Conservation (phyloP, 768 basidiomycete species). For the Crassisporium funariophilum region DNA sequence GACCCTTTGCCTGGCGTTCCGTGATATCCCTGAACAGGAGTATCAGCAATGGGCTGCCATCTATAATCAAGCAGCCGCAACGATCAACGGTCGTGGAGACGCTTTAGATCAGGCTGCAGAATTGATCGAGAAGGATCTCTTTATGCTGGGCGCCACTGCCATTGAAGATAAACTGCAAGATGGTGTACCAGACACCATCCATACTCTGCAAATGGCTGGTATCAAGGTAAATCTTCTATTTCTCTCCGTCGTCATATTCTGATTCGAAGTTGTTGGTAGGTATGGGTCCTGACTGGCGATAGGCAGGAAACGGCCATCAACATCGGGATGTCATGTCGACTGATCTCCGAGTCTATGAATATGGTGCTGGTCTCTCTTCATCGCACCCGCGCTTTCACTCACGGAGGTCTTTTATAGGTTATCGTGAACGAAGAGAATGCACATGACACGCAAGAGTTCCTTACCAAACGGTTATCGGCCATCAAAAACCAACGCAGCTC, state of each 20-base stretch:
- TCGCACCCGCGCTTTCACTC: neutral
- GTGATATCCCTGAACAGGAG: slow-evolving; percentile 89
- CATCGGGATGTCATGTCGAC: slow-evolving; percentile 94
- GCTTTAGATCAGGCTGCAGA: slow-evolving; percentile 95
- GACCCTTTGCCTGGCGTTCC: slow-evolving; percentile 94
- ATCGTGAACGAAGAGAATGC: slow-evolving; percentile 91
- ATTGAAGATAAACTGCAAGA: slow-evolving; percentile 99
- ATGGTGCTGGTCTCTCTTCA: slow-evolving; percentile 54
- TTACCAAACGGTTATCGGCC: slow-evolving; percentile 85
- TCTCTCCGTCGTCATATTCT: slow-evolving; percentile 3
- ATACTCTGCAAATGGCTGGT: slow-evolving; percentile 96
- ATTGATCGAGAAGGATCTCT: slow-evolving; percentile 92
- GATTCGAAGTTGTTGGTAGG: slow-evolving; percentile 38
- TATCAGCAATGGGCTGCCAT: slow-evolving; percentile 88
- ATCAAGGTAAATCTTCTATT: slow-evolving; percentile 64
- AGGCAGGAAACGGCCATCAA: slow-evolving; percentile 99
- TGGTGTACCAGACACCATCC: slow-evolving; percentile 97
- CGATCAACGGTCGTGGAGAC: slow-evolving; percentile 92
- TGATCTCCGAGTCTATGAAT: slow-evolving; percentile 99
- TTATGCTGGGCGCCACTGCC: slow-evolving; percentile 93
- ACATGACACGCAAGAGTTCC: slow-evolving; percentile 80
- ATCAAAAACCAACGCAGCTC: slow-evolving; percentile 91
- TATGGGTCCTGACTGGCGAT: slow-evolving; percentile 98
- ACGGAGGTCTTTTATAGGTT: slow-evolving; percentile 52
- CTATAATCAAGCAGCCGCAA: slow-evolving; percentile 91